phyloP scores from a whole-genome alignment of 2,329 filamentous ascomycete genomes.

The Alternaria rosae region DNA sequence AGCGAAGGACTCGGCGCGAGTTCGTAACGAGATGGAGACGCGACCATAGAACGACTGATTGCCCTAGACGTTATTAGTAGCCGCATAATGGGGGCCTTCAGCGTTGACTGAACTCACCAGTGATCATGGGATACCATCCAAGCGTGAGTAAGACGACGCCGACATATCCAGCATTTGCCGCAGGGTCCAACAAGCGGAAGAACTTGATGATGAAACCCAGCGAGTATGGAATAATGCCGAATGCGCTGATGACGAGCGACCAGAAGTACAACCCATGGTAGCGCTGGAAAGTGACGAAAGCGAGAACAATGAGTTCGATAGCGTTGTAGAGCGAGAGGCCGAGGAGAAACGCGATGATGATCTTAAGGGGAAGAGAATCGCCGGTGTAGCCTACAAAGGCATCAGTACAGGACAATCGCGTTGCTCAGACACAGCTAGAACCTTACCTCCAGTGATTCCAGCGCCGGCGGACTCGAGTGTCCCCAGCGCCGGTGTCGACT shows the following conservation, averaged over 20 bases:
- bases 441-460: conserved; percentile 42
- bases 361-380: conserved; percentile 38
- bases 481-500: conserved; percentile 39
- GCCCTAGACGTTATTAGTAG: conserved; percentile 49
- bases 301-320: conserved; percentile 56
- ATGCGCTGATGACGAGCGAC: conserved; percentile 54
- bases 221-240: conserved; percentile 57
- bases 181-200: conserved; percentile 41
- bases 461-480: conserved; percentile 36
- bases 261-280: conserved; percentile 60
- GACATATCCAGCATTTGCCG: conserved; percentile 38
- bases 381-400: conserved; percentile 40
- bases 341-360: conserved; percentile 48
- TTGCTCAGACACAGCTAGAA: not conserved
- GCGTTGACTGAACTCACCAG: conserved; percentile 34
- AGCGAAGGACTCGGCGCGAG: conserved; percentile 57
- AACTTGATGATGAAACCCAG: conserved; percentile 59
- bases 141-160: conserved; percentile 57
- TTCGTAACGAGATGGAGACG: conserved; percentile 66
- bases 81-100: not conserved
- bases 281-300: conserved; percentile 57
- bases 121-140: conserved; percentile 68
- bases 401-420: not conserved
- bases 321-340: conserved; percentile 51
- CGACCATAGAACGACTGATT: conserved; percentile 68